Conservation (phyloP, 2,329 filamentous ascomycete genomes). For the Lasiodiplodia sp. region DNA sequence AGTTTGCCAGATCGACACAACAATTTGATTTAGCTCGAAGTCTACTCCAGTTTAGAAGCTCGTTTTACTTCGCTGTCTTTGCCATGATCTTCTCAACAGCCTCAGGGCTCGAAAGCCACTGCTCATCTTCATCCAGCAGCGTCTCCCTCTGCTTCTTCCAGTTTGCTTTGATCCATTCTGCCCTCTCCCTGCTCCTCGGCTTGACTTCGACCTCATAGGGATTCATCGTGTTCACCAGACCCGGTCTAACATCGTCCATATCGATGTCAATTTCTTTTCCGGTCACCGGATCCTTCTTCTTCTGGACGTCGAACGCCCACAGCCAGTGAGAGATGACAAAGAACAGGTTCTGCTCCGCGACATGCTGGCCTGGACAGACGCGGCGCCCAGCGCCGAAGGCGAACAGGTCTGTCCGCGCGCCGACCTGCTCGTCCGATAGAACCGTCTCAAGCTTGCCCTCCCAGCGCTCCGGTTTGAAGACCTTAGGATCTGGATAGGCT, state of each 20-base stretch:
- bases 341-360: constrained; percentile 42
- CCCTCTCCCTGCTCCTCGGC: constrained; percentile 32
- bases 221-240: constrained; percentile 34
- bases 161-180: constrained; percentile 28
- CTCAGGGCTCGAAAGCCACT: constrained; percentile 37
- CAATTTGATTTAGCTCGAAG: too few species aligned
- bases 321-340: constrained; percentile 42
- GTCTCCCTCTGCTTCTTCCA: constrained; percentile 35
- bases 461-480: constrained; percentile 33
- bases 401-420: constrained; percentile 41
- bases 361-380: constrained; percentile 48
- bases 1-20: too few species aligned
- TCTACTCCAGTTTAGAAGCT: background rate
- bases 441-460: constrained; percentile 35
- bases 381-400: constrained; percentile 48
- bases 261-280: constrained; percentile 24
- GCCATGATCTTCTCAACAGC: constrained; percentile 29
- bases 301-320: constrained; percentile 43
- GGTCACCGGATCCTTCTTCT: constrained; percentile 3
- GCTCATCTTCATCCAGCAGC: constrained; percentile 33
- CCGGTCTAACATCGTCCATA: constrained; percentile 35
- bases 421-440: constrained; percentile 32
- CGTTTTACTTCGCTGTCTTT: background rate
- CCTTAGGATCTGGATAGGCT: constrained; percentile 24
- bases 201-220: constrained; percentile 34